Conservation (phyloP, 306 rosid genomes). For the Senna siamea region DNA sequence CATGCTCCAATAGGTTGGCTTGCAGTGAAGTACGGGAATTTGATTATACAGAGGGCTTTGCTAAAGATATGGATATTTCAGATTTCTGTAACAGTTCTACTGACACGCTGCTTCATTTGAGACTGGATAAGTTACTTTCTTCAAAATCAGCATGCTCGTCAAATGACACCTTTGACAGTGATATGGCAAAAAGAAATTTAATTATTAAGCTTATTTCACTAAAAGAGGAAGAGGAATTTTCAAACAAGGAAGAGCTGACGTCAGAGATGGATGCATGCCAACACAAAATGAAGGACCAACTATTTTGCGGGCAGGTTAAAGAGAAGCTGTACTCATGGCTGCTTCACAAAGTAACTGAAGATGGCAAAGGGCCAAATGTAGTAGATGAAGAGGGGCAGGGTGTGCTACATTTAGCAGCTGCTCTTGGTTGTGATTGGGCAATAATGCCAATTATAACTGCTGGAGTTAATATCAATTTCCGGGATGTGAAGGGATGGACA, state of each 20-base stretch:
- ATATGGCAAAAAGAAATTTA: constrained; percentile 53
- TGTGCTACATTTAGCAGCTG: constrained; percentile 79
- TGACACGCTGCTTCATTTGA: constrained; percentile 59
- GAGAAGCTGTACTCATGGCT: constrained; percentile 85
- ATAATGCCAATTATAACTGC: constrained; percentile 68
- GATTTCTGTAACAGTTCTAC: constrained; percentile 44
- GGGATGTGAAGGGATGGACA: constrained; percentile 86
- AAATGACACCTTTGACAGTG: constrained; percentile 43
- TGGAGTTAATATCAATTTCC: constrained; percentile 84
- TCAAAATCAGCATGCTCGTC: constrained; percentile 42
- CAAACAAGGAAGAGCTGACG: constrained; percentile 46
- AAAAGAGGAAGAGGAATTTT: constrained; percentile 71
- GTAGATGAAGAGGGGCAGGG: constrained; percentile 74
- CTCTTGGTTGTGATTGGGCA: constrained; percentile 92
- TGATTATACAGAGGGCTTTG: constrained; percentile 56
- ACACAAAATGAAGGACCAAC: constrained; percentile 48
- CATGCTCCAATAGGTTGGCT: constrained; percentile 87
- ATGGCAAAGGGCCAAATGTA: constrained; percentile 78
- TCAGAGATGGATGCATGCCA: constrained; percentile 46
- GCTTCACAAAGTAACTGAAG: constrained; percentile 67
- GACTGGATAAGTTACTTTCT: constrained; percentile 61
- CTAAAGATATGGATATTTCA: constrained; percentile 46
- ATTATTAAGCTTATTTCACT: constrained; percentile 64
- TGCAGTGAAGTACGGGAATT: constrained; percentile 93
- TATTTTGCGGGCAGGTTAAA: constrained; percentile 58